These are phyloP conservation scores for Knoxia roxburghii DNA, from an alignment of 257 asterid species.

Conservation along the genomic window DNA sequence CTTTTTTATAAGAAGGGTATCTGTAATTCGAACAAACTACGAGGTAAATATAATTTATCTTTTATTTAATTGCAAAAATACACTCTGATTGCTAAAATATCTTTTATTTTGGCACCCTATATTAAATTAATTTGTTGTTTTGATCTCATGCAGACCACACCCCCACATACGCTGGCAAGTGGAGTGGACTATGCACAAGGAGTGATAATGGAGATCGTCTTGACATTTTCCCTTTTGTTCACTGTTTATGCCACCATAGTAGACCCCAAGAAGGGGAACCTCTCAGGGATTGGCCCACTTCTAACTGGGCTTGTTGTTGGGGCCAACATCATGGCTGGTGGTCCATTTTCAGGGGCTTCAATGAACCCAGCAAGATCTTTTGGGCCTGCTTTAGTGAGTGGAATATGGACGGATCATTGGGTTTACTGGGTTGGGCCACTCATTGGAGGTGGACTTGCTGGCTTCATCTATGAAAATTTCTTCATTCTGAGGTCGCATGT, in stretches of 20 bases:
- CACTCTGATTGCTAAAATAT: too few species aligned
- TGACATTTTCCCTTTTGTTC: conserved; percentile 77
- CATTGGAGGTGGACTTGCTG: conserved; percentile 88
- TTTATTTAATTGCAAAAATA: too few species aligned
- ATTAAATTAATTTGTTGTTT: background rate
- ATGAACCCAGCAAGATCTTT: conserved; percentile 96
- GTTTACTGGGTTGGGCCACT: conserved; percentile 95
- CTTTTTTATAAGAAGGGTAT: too few species aligned
- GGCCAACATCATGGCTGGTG: conserved; percentile 93
- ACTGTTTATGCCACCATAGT: conserved; percentile 86
- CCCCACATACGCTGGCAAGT: conserved; percentile 69
- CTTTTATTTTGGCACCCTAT: too few species aligned
- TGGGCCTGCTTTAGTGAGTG: conserved; percentile 84
- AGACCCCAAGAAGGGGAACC: conserved; percentile 82
- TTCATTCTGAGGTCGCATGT: conserved; percentile 60
- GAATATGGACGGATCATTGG: conserved; percentile 94
- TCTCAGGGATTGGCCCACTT: conserved; percentile 83
- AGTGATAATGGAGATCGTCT: conserved; percentile 67
- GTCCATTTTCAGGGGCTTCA: conserved; percentile 85
- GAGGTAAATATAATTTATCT: too few species aligned
- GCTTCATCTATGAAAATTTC: conserved; percentile 66
- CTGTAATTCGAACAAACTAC: too few species aligned
- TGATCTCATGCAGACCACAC: conserved; percentile 42
- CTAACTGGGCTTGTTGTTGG: conserved; percentile 83
- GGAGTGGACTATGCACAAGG: conserved; percentile 68